Percentiles rank a stretch among this genome's conserved stretches.
These are phyloP conservation scores for Umbilicaria muhlenbergii DNA, from an alignment of 495 filamentous ascomycete species.

Conservation along the genomic window DNA sequence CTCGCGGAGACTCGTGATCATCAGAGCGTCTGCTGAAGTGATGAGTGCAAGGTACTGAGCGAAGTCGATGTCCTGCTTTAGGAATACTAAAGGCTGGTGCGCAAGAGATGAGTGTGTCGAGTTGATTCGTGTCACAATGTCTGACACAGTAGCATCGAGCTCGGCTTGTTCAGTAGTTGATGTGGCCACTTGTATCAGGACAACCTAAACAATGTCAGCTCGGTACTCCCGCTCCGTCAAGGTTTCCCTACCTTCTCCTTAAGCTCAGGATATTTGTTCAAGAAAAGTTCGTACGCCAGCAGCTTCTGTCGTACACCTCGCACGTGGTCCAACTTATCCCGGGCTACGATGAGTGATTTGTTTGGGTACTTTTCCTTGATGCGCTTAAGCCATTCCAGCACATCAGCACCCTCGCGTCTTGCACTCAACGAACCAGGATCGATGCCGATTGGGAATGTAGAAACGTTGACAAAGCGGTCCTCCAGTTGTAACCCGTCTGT, in stretches of 20 bases:
- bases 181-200: constrained; percentile 83
- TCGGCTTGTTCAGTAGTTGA: constrained; percentile 77
- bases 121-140: constrained; percentile 87
- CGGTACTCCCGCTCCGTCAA: neutral
- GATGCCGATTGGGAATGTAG: constrained; percentile 42
- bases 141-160: constrained; percentile 70
- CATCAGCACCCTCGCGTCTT: constrained; percentile 55
- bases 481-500: constrained; percentile 80
- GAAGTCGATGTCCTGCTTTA: constrained; percentile 86
- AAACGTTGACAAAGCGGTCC: constrained; percentile 65
- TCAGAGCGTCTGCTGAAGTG: constrained; percentile 73
- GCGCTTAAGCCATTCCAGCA: constrained; percentile 59
- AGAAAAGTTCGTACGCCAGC: constrained; percentile 80
- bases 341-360: constrained; percentile 78
- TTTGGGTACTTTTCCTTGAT: constrained; percentile 67
- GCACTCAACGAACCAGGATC: constrained; percentile 60
- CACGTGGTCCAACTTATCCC: constrained; percentile 85
- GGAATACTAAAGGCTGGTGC: constrained; percentile 82
- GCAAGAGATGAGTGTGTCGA: constrained; percentile 73
- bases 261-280: constrained; percentile 85
- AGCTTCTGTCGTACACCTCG: constrained; percentile 85
- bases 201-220: constrained; percentile 29
- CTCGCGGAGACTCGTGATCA: constrained; percentile 85
- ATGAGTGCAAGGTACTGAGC: constrained; percentile 79
- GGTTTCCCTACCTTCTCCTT: constrained; percentile 43